Evolutionary conservation across 768 basidiomycete species (phyloP), one percentile per base, ranked within the genome.

Genomic region (Pulveroboletus sp.): DNA sequence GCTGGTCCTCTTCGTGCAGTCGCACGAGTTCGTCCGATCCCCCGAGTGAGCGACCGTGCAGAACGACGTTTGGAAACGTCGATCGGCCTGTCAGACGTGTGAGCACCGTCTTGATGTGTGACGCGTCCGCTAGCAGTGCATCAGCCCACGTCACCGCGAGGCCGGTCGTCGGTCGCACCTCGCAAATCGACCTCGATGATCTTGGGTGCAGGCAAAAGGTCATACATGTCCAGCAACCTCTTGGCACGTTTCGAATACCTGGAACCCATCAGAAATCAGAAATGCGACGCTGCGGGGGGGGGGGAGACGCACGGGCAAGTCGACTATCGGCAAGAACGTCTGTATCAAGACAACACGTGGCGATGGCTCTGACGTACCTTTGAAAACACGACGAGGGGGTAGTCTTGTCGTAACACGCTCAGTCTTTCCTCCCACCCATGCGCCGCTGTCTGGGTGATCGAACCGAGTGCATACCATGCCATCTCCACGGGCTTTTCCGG

Each of bases 311-410:
- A 90, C 87, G 79, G 81, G 77, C 90, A 91, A 60, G 82, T 86
- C 20, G 85, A 79, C 85, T 87, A 43, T 6, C 16, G 8, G n/a
- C n/a, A 45, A 14, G 10, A 4, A 9, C 27, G 27, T 29, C 27
- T 9, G 27, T 29, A 29, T 36, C 19, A 11, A 36, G 35, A 2
- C 5, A 8, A 17, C 17, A 6, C 21, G 9, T 17, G n/a, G 21
- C 1, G n/a, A 21, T 12, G 16, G 17, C 7, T 9, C 36, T 6
- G 37, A 65, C 74, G 27, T 46, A 84, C 87, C 75, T 92, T 92
- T 74, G 88, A 90, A 59, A 92, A 90, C 12, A 92, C 81, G 38
- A 91, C 72, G 7, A 92, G 66, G 2, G 89, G 89, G 56, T 78
- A 73, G 27, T 78, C 64, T 16, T 72, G 59, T 32, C 77, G 69